Evolutionary conservation across 2,329 filamentous ascomycete genomes (phyloP).

Genomic region (Neoascochyta sp.): DNA sequence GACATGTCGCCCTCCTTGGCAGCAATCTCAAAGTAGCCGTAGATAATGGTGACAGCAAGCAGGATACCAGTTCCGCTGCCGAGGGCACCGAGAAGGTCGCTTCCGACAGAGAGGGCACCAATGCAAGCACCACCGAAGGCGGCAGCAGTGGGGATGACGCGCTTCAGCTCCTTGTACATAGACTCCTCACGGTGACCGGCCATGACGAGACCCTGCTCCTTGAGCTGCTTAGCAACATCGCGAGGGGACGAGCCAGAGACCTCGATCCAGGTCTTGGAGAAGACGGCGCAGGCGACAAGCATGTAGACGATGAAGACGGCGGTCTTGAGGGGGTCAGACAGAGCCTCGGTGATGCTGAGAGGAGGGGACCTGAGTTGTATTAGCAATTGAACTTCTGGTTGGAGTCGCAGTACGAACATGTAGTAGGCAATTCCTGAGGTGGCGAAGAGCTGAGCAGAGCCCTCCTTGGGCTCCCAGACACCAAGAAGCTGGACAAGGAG

Average conservation of each 20-base stretch:
- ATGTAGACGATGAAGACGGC: conserved; percentile 95
- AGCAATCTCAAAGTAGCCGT: conserved; percentile 98
- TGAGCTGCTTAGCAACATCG: conserved; percentile 98
- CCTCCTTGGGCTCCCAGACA: conserved; percentile 97
- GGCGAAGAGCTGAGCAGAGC: conserved; percentile 91
- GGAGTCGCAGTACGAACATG: conserved; percentile 57
- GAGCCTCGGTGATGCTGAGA: conserved; percentile 93
- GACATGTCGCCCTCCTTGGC: conserved; percentile 96
- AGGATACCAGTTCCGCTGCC: conserved; percentile 97
- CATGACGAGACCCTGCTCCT: conserved; percentile 99
- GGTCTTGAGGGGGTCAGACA: conserved; percentile 95
- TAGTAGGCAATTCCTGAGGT: conserved; percentile 96
- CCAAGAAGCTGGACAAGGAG: conserved; percentile 94
- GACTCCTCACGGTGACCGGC: conserved; percentile 98
- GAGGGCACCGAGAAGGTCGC: conserved; percentile 91
- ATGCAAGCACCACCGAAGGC: conserved; percentile 99
- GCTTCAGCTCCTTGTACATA: conserved; percentile 99
- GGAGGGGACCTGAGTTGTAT: conserved; percentile 63
- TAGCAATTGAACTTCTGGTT: conserved; percentile 7
- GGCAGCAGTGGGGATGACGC: conserved; percentile 95
- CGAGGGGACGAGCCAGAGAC: conserved; percentile 96
- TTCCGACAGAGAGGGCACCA: conserved; percentile 91
- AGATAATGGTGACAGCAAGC: conserved; percentile 99
- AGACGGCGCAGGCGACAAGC: conserved; percentile 94
- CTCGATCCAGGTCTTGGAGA: conserved; percentile 99